phyloP scores from a whole-genome alignment of 768 basidiomycete species.

The Lentinula guzmanii region DNA sequence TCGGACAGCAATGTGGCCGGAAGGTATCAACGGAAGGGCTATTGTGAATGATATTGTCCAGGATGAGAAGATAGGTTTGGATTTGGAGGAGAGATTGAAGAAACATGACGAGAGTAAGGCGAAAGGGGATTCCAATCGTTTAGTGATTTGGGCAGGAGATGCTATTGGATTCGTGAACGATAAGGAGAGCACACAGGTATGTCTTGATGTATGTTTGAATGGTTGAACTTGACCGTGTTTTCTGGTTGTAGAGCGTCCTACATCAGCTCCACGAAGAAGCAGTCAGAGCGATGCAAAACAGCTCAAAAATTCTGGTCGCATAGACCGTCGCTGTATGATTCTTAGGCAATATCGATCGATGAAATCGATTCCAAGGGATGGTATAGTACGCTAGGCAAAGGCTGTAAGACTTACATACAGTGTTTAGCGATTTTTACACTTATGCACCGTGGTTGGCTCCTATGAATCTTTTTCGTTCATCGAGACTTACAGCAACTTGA shows the following conservation, averaged over 20 bases:
- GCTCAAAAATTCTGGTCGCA: neutral
- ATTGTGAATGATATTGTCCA: slow-evolving; percentile 30
- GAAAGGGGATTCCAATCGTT: slow-evolving; percentile 22
- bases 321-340: neutral
- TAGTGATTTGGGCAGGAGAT: slow-evolving; percentile 37
- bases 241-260: slow-evolving; percentile 13
- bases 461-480: too few species aligned
- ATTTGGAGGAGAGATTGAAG: slow-evolving; percentile 22
- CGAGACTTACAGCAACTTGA: too few species aligned
- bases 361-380: too few species aligned
- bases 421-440: too few species aligned
- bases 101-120: slow-evolving; percentile 22
- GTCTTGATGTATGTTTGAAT: neutral
- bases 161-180: slow-evolving; percentile 29
- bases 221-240: neutral
- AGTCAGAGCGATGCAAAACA: neutral
- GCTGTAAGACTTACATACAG: too few species aligned
- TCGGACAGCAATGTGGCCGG: slow-evolving; percentile 36
- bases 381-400: too few species aligned
- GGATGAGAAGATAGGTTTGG: slow-evolving; percentile 23
- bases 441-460: too few species aligned
- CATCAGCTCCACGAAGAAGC: slow-evolving; percentile 17
- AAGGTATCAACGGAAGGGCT: slow-evolving; percentile 37
- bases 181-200: slow-evolving; percentile 22
- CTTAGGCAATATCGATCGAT: too few species aligned